phyloP scores from a whole-genome alignment of 78 protist species.

The Monosiga brevicollis region DNA sequence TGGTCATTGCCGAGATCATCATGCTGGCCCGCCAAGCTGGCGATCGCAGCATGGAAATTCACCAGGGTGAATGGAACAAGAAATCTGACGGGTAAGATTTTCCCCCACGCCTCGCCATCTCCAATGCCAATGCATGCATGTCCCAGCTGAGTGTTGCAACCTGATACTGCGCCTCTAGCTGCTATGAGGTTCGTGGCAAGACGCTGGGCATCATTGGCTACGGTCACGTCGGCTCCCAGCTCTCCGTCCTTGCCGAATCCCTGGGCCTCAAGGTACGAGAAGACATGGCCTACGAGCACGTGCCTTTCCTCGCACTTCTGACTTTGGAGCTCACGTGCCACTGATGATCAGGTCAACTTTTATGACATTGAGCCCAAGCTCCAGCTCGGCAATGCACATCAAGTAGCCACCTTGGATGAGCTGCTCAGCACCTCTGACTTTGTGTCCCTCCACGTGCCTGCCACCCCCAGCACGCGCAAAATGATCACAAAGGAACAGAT shows the following conservation, averaged over 20 bases:
- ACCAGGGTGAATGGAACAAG: conserved; percentile 66
- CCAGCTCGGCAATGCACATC: conserved; percentile 58
- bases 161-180: too few species aligned
- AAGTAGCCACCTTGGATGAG: conserved; percentile 30
- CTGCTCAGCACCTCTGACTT: conserved; percentile 45
- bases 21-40: conserved; percentile 67
- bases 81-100: not conserved
- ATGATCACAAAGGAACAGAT: conserved; percentile 58
- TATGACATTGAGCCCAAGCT: conserved; percentile 58
- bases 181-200: conserved; percentile 82
- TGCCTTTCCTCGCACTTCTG: too few species aligned
- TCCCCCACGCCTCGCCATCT: too few species aligned
- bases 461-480: conserved; percentile 44
- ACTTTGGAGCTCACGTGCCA: too few species aligned
- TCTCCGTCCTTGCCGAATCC: conserved; percentile 83
- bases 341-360: conserved; percentile 60
- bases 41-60: conserved; percentile 62
- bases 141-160: too few species aligned
- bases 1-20: conserved; percentile 75
- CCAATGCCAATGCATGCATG: too few species aligned
- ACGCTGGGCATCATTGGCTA: conserved; percentile 69
- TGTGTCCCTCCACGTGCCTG: conserved; percentile 86
- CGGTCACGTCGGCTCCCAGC: conserved; percentile 60
- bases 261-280: too few species aligned
- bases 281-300: too few species aligned